Percentiles rank a stretch among this genome's conserved stretches.
phyloP scores from a whole-genome alignment of 2,329 filamentous ascomycete species.

The Cordyceps fumosorosea region DNA sequence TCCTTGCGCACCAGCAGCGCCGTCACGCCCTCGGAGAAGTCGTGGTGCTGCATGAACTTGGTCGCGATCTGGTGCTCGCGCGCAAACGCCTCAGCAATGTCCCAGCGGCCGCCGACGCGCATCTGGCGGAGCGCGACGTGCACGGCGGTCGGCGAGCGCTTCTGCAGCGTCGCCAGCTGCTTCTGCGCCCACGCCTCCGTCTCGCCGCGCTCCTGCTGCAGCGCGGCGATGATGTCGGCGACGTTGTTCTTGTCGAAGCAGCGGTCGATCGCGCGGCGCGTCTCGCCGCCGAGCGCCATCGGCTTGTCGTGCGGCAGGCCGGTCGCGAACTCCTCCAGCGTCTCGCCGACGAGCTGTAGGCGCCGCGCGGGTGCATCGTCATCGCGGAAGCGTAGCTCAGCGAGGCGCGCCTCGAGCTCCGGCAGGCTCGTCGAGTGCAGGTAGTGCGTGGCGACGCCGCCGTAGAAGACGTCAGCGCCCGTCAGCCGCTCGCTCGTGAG shows the following conservation, averaged over 20 bases:
- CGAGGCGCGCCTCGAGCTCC: conserved; percentile 74
- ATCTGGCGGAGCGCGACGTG: conserved; percentile 81
- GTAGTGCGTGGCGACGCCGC: conserved; percentile 92
- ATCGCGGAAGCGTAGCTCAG: conserved; percentile 85
- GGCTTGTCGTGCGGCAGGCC: conserved; percentile 72
- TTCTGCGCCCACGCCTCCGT: conserved; percentile 69
- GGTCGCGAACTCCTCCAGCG: conserved; percentile 86
- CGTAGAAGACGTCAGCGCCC: conserved; percentile 81
- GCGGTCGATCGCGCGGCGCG: conserved; percentile 77
- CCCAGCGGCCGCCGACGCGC: conserved; percentile 68
- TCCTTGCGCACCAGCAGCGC: conserved; percentile 68
- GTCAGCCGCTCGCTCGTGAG: conserved; percentile 79
- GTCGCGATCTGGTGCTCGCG: conserved; percentile 78
- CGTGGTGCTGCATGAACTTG: conserved; percentile 83
- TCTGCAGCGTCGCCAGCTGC: conserved; percentile 66
- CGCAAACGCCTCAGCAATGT: conserved; percentile 76
- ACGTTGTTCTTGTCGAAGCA: conserved; percentile 67
- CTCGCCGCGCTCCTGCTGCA: conserved; percentile 46
- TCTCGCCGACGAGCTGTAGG: conserved; percentile 68
- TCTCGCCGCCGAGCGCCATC: conserved; percentile 58
- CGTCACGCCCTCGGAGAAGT: conserved; percentile 89
- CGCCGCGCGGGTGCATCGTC: conserved; percentile 57
- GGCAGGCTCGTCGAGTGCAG: conserved; percentile 83
- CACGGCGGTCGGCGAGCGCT: conserved; percentile 79
- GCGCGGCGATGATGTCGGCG: conserved; percentile 61